Percentiles rank a stretch among this genome's conserved stretches.
phyloP scores from a whole-genome alignment of 1,139 yeast species.

The Hemisphaericaspora xylanilytica region DNA sequence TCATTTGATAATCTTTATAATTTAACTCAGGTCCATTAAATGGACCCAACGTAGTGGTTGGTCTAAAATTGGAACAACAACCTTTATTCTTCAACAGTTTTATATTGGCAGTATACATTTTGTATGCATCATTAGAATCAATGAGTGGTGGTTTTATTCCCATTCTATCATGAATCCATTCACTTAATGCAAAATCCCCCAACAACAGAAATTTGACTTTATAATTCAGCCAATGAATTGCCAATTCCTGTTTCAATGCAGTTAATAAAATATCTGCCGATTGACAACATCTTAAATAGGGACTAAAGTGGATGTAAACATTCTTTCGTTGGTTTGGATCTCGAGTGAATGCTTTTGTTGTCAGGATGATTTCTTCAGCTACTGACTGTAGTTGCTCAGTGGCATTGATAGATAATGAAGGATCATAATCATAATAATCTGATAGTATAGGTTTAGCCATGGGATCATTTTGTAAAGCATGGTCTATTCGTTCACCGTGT shows the following conservation, averaged over 20 bases:
- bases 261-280: conserved; percentile 42
- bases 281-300: conserved; percentile 47
- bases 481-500: conserved; percentile 47
- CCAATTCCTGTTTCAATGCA: conserved; percentile 25
- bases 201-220: conserved; percentile 40
- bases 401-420: conserved; percentile 35
- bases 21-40: conserved; percentile 45
- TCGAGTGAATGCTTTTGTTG: conserved; percentile 26
- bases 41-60: conserved; percentile 47
- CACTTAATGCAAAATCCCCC: conserved; percentile 48
- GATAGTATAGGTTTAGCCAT: conserved; percentile 26
- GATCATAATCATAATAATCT: conserved; percentile 39
- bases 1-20: conserved; percentile 41
- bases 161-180: conserved; percentile 51
- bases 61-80: conserved; percentile 43
- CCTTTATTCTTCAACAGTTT: conserved; percentile 35
- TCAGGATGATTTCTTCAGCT: conserved; percentile 28
- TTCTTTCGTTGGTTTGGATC: conserved; percentile 28
- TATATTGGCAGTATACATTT: conserved; percentile 48
- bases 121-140: conserved; percentile 48
- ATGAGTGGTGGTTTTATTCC: conserved; percentile 42
- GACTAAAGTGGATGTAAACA: conserved; percentile 43
- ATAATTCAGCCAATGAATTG: conserved; percentile 28
- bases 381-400: conserved; percentile 28
- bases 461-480: conserved; percentile 28